Conservation (phyloP, 2,329 filamentous ascomycete genomes). For the Rhytidhysteron rufulum region DNA sequence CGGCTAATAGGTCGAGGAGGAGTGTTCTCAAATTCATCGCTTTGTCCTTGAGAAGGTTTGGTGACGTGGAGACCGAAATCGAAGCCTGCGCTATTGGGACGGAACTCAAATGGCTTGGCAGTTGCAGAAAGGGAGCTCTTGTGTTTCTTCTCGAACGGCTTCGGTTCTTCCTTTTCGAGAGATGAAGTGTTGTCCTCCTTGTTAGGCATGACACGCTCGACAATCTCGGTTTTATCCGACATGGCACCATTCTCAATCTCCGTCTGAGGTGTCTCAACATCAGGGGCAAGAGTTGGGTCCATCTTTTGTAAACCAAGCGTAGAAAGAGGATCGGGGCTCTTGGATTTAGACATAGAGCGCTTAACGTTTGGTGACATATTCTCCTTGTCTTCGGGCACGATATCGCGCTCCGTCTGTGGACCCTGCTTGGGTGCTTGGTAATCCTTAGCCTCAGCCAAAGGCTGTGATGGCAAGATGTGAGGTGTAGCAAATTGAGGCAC, state of each 20-base stretch:
- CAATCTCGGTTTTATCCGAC: conserved; percentile 14
- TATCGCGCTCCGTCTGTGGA: conserved; percentile 17
- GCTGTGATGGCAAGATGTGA: conserved; percentile 37
- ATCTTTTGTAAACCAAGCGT: conserved; percentile 8
- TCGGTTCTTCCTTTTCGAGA: conserved; percentile 23
- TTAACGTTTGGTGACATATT: conserved; percentile 29
- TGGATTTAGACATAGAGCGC: conserved; percentile 21
- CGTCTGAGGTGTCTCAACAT: conserved; percentile 10
- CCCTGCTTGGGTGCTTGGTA: conserved; percentile 19
- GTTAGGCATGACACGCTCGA: conserved; percentile 22
- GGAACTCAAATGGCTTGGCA: conserved; percentile 63
- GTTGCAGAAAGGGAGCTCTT: conserved; percentile 63
- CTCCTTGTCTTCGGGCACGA: conserved; percentile 32
- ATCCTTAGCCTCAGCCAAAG: conserved; percentile 24
- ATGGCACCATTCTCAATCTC: conserved; percentile 11
- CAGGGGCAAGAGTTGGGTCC: conserved; percentile 6
- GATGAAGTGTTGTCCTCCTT: conserved; percentile 27
- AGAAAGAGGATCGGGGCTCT: conserved; percentile 22
- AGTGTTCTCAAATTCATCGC: conserved; percentile 18
- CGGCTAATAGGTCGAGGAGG: conserved; percentile 23
- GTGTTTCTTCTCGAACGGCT: conserved; percentile 21
- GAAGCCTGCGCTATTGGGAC: conserved; percentile 27
- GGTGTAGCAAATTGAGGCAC: conserved; percentile 67
- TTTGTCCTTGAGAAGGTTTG: conserved; percentile 28
- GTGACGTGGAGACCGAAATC: conserved; percentile 38